Evolutionary conservation across 202 grass and related monocot species (phyloP), one percentile per base, ranked within the genome.

Genomic region (Saccharum hybrid): DNA sequence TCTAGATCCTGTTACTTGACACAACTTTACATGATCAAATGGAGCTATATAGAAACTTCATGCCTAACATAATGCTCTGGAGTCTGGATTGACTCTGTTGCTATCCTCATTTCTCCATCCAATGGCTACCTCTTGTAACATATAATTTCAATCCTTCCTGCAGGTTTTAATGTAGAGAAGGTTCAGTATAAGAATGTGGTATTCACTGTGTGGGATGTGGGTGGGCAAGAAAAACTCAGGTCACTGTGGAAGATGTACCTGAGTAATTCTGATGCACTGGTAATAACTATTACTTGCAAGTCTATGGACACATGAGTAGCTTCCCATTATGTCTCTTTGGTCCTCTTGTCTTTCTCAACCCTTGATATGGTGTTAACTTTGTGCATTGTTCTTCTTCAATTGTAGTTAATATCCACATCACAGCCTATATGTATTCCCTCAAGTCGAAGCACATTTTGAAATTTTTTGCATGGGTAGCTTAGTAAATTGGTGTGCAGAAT

Each of bases 91-190:
- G 6, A 9, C 22, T 43, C 81, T 19, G 9, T n/a, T 64, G 41
- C 13, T 37, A 18, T 11, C 42, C 64, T 30, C 4, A 21, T 40
- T 72, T 66, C 10, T 42, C 21, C 5, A 42, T 75, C 72, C 16
- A 16, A 51, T 75, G 38, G 13, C 21, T 74, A 66, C 66, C 4
- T 74, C 22, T 6, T 19, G 3, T 77, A 87, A 80, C 81, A 51
- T 28, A 28, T 48, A 21, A 85, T 49, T 57, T 77, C 0, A 63
- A 57, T 77, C 0, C 68, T 40, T 34, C 59, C 42, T 79, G 37
- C 78, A 96, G 96, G 96, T 73, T 99, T 98, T 82, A 99, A 99
- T n/a, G 96, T 99, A 18, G 93, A 99, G 89, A 98, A 98, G 76
- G 91, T 98, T 81, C 96, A 98, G 57, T 98, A 98, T 73, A 96